Evolutionary conservation across 768 basidiomycete genomes (phyloP).

Genomic region (Grammothele lineata): DNA sequence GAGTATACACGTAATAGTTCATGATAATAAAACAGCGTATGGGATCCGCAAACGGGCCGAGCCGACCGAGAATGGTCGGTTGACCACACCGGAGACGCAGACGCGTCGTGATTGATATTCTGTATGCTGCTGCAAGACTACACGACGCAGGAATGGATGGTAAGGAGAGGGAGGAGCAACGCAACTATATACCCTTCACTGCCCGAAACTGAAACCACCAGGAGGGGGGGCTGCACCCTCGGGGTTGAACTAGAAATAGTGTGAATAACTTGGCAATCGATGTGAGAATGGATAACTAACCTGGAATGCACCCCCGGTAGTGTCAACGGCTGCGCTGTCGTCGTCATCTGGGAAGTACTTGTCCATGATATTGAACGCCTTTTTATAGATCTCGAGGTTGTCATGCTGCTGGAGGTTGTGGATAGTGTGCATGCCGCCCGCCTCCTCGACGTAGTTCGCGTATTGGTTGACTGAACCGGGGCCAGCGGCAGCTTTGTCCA

Average conservation of each 20-base stretch:
- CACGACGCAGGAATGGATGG: constrained; percentile 12
- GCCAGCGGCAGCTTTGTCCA: constrained; percentile 80
- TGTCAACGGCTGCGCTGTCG: constrained; percentile 78
- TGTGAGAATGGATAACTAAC: constrained; percentile 38
- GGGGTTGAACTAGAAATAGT: constrained; percentile 61
- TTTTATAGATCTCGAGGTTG: constrained; percentile 99
- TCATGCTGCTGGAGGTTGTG: constrained; percentile 99
- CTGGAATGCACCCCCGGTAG: constrained; percentile 62
- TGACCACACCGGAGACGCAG: too few relatives aligned
- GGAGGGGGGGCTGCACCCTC: constrained; percentile 87
- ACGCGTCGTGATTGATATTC: constrained; percentile 12
- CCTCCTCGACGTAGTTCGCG: constrained; percentile 93
- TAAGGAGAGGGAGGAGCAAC: constrained; percentile 4
- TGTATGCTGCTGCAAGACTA: constrained; percentile 17
- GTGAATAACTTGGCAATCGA: not conserved
- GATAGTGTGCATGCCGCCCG: constrained; percentile 97
- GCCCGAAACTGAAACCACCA: constrained; percentile 94
- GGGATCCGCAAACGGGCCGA: too few relatives aligned
- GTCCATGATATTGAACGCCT: constrained; percentile 98
- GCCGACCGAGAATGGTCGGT: too few relatives aligned
- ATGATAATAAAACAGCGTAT: constrained; percentile 4
- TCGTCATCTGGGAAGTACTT: constrained; percentile 99
- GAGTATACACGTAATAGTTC: constrained; percentile 12
- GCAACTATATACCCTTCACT: constrained; percentile 36
- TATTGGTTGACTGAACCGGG: constrained; percentile 89